Base-by-base conservation (phyloP, 441 rosid species). In the Populus hybrid region DNA sequence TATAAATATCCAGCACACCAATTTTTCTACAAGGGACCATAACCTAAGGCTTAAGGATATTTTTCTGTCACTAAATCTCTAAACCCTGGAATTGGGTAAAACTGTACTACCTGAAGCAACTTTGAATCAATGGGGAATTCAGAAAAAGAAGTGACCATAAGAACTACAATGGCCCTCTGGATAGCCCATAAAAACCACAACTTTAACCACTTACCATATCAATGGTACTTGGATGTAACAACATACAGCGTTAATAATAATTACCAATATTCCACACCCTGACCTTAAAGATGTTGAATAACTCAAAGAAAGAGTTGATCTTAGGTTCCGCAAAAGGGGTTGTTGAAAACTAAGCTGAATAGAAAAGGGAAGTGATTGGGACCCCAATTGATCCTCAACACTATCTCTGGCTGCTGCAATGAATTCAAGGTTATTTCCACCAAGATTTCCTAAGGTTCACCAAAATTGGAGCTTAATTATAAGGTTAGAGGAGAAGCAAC, bases 401-500 rank as follows among this genome's bases (percentile, higher is more conserved):
- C 21, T 20, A 56, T 56, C 23, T 56, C 63, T 6, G 21, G 3
- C 21, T 56, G 6, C 18, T 45, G 56, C 56, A 45, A 45, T 14
- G 56, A 45, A 45, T 45, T 45, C 56, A 40, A 40, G 56, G 56
- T 45, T 45, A 11, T 45, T 14, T 45, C 56, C 56, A 45, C 56
- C 56, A 45, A 14, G 11, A 45, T 45, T 45, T 45, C 56, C 16
- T 11, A 11, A 45, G 56, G 6, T 45, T 11, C 56, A 45, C 18
- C 45, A 40, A 40, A 40, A 40, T 11, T n/a, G n/a, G 45, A 40
- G 45, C 45, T 40, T 40, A 40, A 40, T 40, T 40, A 40, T 77
- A 77, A 72, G 70, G 74, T 69, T 69, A 24, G 61, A 59, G 36
- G 70, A 56, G 50, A 40, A 40, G 50, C 50, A 76, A 56, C 3